Evolutionary conservation across 768 basidiomycete species (phyloP), one percentile per base, ranked within the genome.

Genomic region (Paxillus rubicundulus): DNA sequence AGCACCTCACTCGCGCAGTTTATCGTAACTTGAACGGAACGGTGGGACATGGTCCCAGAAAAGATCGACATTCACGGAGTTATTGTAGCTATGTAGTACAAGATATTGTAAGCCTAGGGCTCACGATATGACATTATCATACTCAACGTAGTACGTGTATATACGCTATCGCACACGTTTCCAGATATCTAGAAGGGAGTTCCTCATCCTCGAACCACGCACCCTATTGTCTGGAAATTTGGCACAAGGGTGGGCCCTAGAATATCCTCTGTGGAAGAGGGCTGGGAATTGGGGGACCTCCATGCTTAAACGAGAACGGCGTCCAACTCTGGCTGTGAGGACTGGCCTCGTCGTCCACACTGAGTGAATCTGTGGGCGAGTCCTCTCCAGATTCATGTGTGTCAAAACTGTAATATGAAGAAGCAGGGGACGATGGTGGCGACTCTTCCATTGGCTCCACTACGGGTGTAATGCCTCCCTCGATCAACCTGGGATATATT

Each of bases 281-380:
- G 9, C 30, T 50, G 16, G 41, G 49, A 7, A 14, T 16, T 3
- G 49, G 49, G 5, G 34, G 48, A 30, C 37, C 48, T 20, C 27
- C 4, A n/a, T 37, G 49, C 21, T 6, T 17, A 32, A 32, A 32
- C 30, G 30, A 32, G 17, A 40, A 40, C 16, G 37, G 49, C 21
- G 36, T 16, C 40, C 21, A 50, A 21, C 49, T 40, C 30, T 39
- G 28, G n/a, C 6, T 3, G 27, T 17, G 14, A 28, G 10, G 49
- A 41, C 20, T 40, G 21, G 39, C 49, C 40, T 43, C 49, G 27
- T 50, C 37, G 5, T 50, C 49, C 32, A 14, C 24, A 30, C 39
- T 40, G n/a, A 44, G 49, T n/a, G 49, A 50, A 27, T 38, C 39
- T 33, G 41, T 50, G 24, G 49, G 42, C 13, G 16, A 32, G n/a